Evolutionary conservation across 257 asterid species (phyloP).

Genomic region (Fraxinus cuspidata): DNA sequence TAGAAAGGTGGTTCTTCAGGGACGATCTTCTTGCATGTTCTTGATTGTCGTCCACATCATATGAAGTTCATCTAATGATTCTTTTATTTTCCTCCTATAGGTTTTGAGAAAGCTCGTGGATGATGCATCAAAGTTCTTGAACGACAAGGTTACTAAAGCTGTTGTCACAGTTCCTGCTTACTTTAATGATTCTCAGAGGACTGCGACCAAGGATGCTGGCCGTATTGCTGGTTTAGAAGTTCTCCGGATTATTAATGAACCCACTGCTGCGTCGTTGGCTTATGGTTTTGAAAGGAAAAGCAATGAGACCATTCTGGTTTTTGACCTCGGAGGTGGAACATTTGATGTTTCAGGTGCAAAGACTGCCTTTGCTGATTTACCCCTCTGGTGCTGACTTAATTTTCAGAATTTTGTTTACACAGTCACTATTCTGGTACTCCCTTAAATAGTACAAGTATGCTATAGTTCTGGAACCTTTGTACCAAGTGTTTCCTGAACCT

Average conservation of each 20-base stretch:
- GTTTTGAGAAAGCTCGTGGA: constrained; percentile 94
- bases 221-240: constrained; percentile 93
- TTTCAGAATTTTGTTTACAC: neutral
- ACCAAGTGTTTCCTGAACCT: neutral
- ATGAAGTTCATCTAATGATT: neutral
- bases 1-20: neutral
- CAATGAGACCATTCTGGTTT: constrained; percentile 82
- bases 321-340: constrained; percentile 93
- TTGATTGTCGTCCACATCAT: neutral
- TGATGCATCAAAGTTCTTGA: constrained; percentile 89
- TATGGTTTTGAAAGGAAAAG: constrained; percentile 89
- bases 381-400: neutral
- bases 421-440: neutral
- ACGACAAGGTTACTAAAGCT: constrained; percentile 89
- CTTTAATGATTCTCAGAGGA: constrained; percentile 92
- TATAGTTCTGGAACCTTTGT: neutral
- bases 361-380: constrained; percentile 1
- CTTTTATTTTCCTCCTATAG: constrained; percentile 36
- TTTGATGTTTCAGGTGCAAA: constrained; percentile 84
- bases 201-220: constrained; percentile 94
- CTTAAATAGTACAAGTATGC: neutral
- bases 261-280: constrained; percentile 92
- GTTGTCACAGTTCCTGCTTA: constrained; percentile 95
- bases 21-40: neutral
- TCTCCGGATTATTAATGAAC: constrained; percentile 84